A percentile compares a stretch with the other conserved stretches of the same genome.
These are phyloP conservation scores for Candida parachauliodes DNA, from an alignment of 805 yeast species.

Conservation along the genomic window DNA sequence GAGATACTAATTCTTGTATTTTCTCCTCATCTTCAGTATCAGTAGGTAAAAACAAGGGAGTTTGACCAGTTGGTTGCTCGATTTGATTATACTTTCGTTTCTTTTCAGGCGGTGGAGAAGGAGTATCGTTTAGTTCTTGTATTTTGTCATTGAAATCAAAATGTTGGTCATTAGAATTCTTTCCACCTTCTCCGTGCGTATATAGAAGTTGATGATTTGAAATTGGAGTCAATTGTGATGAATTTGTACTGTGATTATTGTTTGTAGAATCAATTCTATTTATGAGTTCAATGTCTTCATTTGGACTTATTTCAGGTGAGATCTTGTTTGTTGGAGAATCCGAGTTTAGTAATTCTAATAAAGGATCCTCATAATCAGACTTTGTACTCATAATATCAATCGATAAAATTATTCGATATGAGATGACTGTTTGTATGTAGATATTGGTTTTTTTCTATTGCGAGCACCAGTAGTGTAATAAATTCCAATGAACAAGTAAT, in stretches of 20 bases:
- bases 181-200: neutral
- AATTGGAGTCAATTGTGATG: constrained; percentile 8
- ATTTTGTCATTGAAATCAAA: constrained; percentile 3
- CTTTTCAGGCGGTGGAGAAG: constrained; percentile 5
- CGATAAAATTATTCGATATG: too few relatives aligned
- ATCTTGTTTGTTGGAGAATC: neutral
- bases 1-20: constrained; percentile 6
- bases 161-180: constrained; percentile 1
- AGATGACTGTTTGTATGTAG: too few relatives aligned
- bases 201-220: constrained; percentile 5
- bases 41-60: constrained; percentile 9
- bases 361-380: constrained; percentile 6
- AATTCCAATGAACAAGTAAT: too few relatives aligned
- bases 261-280: constrained; percentile 2
- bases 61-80: constrained; percentile 11
- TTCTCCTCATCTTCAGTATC: neutral
- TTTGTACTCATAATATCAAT: constrained; percentile 2
- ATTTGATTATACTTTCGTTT: neutral
- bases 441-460: too few relatives aligned
- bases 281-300: constrained; percentile 9
- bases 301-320: neutral
- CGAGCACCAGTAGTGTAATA: too few relatives aligned
- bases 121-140: constrained; percentile 1
- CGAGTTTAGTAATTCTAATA: constrained; percentile 3
- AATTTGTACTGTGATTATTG: constrained; percentile 1